Conservation (phyloP, 768 basidiomycete genomes). For the Mycena metata region DNA sequence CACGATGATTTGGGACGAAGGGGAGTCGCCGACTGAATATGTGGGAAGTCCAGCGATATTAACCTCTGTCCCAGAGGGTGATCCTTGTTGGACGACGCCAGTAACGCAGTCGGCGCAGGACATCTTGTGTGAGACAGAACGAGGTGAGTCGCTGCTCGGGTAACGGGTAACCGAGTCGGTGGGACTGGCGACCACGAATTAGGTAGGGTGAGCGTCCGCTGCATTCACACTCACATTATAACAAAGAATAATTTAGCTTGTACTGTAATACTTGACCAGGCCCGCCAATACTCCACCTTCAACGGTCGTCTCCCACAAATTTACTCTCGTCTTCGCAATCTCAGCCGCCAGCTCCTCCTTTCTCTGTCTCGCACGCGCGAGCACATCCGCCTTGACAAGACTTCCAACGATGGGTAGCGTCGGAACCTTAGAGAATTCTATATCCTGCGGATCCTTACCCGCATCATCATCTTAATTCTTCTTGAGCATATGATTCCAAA, state of each 20-base stretch:
- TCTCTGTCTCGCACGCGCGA: conserved; percentile 68
- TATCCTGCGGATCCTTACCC: conserved; percentile 13
- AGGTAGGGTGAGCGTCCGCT: neutral
- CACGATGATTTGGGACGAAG: neutral
- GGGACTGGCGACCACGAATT: too few species aligned
- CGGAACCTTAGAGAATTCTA: conserved; percentile 23
- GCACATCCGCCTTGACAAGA: conserved; percentile 57
- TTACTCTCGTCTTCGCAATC: conserved; percentile 71
- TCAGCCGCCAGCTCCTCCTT: conserved; percentile 65
- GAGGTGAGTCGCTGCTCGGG: too few species aligned
- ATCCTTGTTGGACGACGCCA: neutral
- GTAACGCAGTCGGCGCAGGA: neutral
- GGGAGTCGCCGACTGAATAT: neutral
- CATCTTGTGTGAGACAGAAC: too few species aligned
- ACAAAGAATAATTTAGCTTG: conserved; percentile 23
- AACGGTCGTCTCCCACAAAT: conserved; percentile 77
- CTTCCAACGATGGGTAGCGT: conserved; percentile 32
- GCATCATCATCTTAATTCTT: conserved; percentile 29
- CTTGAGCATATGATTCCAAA: conserved; percentile 41
- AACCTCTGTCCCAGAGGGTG: neutral
- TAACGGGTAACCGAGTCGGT: too few species aligned
- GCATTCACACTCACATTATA: conserved; percentile 1
- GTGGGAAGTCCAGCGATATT: neutral
- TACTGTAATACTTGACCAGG: conserved; percentile 49
- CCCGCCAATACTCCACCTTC: conserved; percentile 64